phyloP scores from a whole-genome alignment of 169 alveolate genomes.

The Babesia gibsoni region DNA sequence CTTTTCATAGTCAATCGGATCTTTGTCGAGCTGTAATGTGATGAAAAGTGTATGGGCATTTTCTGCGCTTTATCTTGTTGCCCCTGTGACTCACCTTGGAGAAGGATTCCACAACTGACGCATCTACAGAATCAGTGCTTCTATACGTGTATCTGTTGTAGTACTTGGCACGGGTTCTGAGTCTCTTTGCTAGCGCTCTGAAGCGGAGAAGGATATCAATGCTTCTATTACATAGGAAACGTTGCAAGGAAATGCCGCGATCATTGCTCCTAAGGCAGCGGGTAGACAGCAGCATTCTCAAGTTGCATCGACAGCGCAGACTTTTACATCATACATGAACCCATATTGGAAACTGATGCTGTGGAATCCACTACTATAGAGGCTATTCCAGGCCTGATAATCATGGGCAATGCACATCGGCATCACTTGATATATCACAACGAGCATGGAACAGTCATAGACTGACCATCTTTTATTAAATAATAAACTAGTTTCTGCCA shows the following conservation, averaged over 20 bases:
- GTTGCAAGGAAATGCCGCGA: background rate
- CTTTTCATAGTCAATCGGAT: conserved; percentile 14
- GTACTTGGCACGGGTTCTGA: conserved; percentile 39
- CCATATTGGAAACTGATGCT: too few relatives aligned
- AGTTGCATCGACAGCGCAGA: too few relatives aligned
- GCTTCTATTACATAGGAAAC: conserved; percentile 31
- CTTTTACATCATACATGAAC: too few relatives aligned
- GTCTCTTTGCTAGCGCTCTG: conserved; percentile 45
- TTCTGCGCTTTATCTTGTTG: background rate
- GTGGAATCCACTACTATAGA: too few relatives aligned
- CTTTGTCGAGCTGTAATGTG: conserved; percentile 19
- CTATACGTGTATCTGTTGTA: background rate
- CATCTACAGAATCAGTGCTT: background rate
- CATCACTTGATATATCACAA: too few relatives aligned
- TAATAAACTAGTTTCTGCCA: too few relatives aligned
- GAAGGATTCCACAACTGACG: background rate
- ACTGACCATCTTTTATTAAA: too few relatives aligned
- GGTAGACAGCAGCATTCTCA: conserved; percentile 36
- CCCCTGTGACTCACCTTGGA: background rate
- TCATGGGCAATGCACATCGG: too few relatives aligned
- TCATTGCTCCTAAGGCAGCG: background rate
- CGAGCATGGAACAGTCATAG: too few relatives aligned
- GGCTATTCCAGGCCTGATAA: too few relatives aligned
- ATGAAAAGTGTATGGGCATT: background rate
- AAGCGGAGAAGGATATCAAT: conserved; percentile 26